phyloP scores from a whole-genome alignment of 2,329 filamentous ascomycete species.

The Grosmannia serpens region DNA sequence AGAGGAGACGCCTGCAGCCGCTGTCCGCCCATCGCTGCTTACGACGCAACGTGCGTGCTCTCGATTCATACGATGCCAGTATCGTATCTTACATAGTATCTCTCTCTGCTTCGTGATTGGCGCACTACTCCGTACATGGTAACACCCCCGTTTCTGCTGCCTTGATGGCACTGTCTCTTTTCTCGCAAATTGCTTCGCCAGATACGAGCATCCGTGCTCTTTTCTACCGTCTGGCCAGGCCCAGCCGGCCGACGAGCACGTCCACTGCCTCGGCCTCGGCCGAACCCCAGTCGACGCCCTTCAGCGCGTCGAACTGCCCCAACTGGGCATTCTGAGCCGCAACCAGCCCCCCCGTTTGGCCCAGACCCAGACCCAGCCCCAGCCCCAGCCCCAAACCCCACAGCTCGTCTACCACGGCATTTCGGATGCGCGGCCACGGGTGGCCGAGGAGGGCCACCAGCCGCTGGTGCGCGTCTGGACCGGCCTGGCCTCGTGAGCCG shows the following conservation, averaged over 20 bases:
- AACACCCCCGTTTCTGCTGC: too few relatives aligned
- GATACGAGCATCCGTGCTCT: not conserved
- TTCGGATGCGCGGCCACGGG: constrained; percentile 66
- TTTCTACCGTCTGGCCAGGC: not conserved
- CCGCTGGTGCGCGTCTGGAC: constrained; percentile 49
- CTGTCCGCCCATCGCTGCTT: too few relatives aligned
- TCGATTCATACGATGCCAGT: too few relatives aligned
- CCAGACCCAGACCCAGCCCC: not conserved
- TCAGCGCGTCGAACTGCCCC: constrained; percentile 19
- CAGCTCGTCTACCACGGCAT: constrained; percentile 47
- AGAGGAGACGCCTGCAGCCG: too few relatives aligned
- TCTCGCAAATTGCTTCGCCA: too few relatives aligned
- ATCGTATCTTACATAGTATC: too few relatives aligned
- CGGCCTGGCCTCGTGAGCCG: too few relatives aligned
- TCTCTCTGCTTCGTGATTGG: too few relatives aligned
- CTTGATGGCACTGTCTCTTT: too few relatives aligned
- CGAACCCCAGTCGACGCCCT: constrained; percentile 45
- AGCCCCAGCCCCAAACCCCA: constrained; percentile 26
- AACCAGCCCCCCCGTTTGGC: not conserved
- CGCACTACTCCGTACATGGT: too few relatives aligned
- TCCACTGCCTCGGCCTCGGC: constrained; percentile 37
- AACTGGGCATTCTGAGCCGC: not conserved
- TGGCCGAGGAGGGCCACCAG: constrained; percentile 64
- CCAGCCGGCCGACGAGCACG: constrained; percentile 16
- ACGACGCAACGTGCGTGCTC: too few relatives aligned